Evolutionary conservation across 2,329 filamentous ascomycete genomes (phyloP).

Genomic region (Claviceps sp.): DNA sequence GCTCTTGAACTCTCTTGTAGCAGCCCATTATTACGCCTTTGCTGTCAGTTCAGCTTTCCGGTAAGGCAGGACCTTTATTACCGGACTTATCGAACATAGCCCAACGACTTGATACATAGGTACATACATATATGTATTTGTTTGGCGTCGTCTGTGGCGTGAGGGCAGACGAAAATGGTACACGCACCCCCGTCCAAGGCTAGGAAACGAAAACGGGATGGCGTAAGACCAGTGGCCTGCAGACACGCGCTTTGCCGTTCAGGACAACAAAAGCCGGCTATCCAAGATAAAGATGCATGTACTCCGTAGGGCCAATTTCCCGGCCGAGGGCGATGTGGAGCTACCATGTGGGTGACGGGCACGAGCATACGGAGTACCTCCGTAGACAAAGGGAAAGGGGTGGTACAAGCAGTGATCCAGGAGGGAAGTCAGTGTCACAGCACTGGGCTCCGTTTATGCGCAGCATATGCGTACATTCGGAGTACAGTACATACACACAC

Average conservation of each 20-base stretch:
- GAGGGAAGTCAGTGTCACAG: neutral
- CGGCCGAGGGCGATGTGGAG: slow-evolving; percentile 7
- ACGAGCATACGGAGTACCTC: neutral
- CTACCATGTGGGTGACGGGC: slow-evolving; percentile 7
- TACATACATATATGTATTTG: neutral
- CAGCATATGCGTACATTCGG: neutral
- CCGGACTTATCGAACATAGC: neutral
- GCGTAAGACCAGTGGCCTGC: neutral
- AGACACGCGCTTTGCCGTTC: neutral
- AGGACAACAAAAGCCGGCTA: neutral
- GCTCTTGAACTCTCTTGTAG: neutral
- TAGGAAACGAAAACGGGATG: slow-evolving; percentile 1
- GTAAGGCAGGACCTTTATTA: neutral
- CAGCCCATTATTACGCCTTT: neutral
- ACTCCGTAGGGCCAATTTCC: slow-evolving; percentile 12
- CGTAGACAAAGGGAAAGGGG: neutral
- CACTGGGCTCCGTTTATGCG: no score
- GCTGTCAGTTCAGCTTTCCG: neutral
- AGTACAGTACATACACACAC: neutral
- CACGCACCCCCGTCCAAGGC: slow-evolving; percentile 1
- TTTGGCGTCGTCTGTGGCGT: slow-evolving; percentile 2
- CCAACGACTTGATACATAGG: neutral
- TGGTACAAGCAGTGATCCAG: slow-evolving; percentile 1
- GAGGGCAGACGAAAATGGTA: slow-evolving; percentile 2
- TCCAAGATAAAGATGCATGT: neutral